These are phyloP conservation scores for Colletotrichum sojae DNA, from an alignment of 2,329 filamentous ascomycete species.

Conservation along the genomic window DNA sequence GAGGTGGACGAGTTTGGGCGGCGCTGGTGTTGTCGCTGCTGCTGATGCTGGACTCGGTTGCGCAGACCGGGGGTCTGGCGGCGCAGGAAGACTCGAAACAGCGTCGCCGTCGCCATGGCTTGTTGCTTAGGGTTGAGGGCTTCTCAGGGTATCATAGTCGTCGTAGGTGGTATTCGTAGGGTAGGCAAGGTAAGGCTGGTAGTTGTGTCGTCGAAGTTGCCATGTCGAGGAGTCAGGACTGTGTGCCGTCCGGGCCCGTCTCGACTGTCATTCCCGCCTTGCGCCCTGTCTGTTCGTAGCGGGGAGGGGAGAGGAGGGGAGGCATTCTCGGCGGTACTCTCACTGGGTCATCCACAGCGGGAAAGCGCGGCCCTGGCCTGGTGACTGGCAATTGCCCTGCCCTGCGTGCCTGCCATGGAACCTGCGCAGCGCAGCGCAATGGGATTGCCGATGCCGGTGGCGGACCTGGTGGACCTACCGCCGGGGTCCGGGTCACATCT, in stretches of 20 bases:
- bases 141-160: slow-evolving; percentile 22
- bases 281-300: background rate
- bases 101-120: slow-evolving; percentile 44
- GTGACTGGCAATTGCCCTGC: background rate
- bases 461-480: slow-evolving; percentile 21
- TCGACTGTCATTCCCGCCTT: slow-evolving; percentile 20
- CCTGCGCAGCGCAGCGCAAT: background rate
- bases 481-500: slow-evolving; percentile 27
- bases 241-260: slow-evolving; percentile 7
- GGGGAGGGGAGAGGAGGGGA: too few relatives aligned
- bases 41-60: slow-evolving; percentile 33
- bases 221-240: too few relatives aligned
- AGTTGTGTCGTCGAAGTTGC: background rate
- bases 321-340: too few relatives aligned
- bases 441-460: slow-evolving; percentile 22
- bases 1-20: slow-evolving; percentile 46
- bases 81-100: slow-evolving; percentile 47
- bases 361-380: slow-evolving; percentile 30
- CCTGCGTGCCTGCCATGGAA: too few relatives aligned
- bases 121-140: background rate
- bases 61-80: slow-evolving; percentile 46
- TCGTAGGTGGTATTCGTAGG: background rate
- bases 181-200: background rate
- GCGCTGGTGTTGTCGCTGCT: slow-evolving; percentile 39
- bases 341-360: slow-evolving; percentile 5